Conservation (phyloP, 2,329 filamentous ascomycete species). For the Xylogone sp. region DNA sequence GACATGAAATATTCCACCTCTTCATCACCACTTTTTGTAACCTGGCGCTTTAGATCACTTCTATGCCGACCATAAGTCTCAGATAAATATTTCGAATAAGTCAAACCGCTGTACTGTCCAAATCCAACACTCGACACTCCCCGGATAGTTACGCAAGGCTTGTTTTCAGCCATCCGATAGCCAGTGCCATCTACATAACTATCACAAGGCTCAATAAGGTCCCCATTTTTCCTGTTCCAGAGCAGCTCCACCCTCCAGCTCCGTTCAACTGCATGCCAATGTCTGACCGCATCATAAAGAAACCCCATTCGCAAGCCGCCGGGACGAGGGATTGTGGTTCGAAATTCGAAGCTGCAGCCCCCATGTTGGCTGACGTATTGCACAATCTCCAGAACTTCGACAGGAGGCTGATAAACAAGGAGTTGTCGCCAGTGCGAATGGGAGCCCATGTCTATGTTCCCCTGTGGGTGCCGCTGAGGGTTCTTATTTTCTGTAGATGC, state of each 20-base stretch:
- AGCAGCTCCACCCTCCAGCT: neutral
- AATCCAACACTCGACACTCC: conserved; percentile 3
- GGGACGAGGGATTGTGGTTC: conserved; percentile 2
- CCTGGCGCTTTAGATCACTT: neutral
- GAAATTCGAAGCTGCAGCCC: conserved; percentile 5
- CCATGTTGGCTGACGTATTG: conserved; percentile 4
- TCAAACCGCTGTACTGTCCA: conserved; percentile 2
- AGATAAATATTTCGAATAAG: neutral
- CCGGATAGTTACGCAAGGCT: conserved; percentile 7
- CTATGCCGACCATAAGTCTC: too few relatives aligned
- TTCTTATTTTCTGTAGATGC: conserved; percentile 1
- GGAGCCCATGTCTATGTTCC: neutral
- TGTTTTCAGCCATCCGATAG: conserved; percentile 5
- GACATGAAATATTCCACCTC: conserved; percentile 7
- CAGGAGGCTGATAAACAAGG: conserved; percentile 9
- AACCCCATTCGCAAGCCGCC: conserved; percentile 7
- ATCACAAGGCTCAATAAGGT: neutral
- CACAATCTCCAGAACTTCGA: conserved; percentile 10
- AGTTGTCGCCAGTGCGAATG: conserved; percentile 10
- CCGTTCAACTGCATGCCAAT: conserved; percentile 7
- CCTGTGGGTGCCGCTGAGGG: conserved; percentile 2
- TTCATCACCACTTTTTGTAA: conserved; percentile 4
- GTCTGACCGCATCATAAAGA: conserved; percentile 8
- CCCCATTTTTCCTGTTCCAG: conserved; percentile 1
- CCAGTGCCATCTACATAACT: conserved; percentile 1